Conservation (phyloP, 345 rosid genomes). For the Melaleuca quinquenervia region DNA sequence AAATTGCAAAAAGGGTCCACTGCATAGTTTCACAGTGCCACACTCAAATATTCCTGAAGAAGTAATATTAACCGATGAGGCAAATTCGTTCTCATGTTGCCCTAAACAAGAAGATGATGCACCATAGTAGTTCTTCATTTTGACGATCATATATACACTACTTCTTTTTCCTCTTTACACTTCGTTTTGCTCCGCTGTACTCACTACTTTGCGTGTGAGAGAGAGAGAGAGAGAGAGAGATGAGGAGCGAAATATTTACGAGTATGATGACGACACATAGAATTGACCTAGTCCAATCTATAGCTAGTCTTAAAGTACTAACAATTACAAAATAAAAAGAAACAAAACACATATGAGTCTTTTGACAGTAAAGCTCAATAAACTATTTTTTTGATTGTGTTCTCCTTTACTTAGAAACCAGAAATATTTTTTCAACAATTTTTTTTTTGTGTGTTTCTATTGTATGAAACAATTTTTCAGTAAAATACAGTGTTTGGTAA, state of each 20-base stretch:
- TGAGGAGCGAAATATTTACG: no score
- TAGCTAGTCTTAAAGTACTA: neutral
- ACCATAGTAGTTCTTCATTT: neutral
- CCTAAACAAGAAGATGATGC: neutral
- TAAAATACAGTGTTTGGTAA: no score
- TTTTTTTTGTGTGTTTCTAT: no score
- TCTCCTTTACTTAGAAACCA: no score
- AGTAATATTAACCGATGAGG: neutral
- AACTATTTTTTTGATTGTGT: no score
- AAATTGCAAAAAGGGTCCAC: no score
- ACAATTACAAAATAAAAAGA: neutral
- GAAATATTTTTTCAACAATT: no score
- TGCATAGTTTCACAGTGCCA: no score
- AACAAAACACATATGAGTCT: neutral
- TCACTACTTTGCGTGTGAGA: neutral
- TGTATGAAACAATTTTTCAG: no score
- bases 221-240: neutral
- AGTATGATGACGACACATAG: neutral
- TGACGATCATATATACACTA: neutral
- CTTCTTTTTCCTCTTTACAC: neutral
- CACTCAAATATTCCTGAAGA: neutral
- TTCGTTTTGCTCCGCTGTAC: neutral
- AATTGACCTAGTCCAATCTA: neutral
- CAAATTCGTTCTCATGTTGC: neutral
- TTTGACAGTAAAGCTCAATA: neutral